These are phyloP conservation scores for Vigna hirtella DNA, from an alignment of 306 rosid genomes.

Conservation along the genomic window DNA sequence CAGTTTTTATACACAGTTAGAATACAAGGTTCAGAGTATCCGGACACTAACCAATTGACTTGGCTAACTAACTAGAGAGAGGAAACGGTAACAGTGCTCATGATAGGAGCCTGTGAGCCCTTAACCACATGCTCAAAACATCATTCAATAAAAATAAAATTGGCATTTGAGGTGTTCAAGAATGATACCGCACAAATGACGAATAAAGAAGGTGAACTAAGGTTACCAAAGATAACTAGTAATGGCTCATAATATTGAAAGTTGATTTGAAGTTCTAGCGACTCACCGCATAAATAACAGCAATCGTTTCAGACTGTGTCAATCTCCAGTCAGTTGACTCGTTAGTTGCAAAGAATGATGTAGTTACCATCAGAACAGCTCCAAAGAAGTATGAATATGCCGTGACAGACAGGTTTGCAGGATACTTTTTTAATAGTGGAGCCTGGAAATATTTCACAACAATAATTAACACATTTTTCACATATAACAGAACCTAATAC, in stretches of 20 bases:
- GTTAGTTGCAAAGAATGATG: constrained; percentile 69
- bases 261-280: constrained; percentile 29
- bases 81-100: too few species aligned
- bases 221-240: constrained; percentile 27
- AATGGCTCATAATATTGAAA: constrained; percentile 22
- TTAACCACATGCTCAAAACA: too few species aligned
- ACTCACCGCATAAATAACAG: constrained; percentile 93
- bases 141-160: background rate
- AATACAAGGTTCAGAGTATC: too few species aligned
- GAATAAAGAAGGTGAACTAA: constrained; percentile 35
- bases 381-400: constrained; percentile 92
- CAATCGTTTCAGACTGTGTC: constrained; percentile 77
- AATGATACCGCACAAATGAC: constrained; percentile 24
- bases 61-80: too few species aligned
- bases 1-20: too few species aligned
- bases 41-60: too few species aligned
- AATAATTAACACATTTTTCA: constrained; percentile 32
- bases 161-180: constrained; percentile 31
- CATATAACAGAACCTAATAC: constrained; percentile 21
- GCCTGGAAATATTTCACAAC: constrained; percentile 69
- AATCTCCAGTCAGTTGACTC: constrained; percentile 87
- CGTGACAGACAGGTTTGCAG: constrained; percentile 84
- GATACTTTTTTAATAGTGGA: constrained; percentile 84
- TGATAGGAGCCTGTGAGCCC: too few species aligned
- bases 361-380: constrained; percentile 78